phyloP scores from a whole-genome alignment of 1,284 basidiomycete species.

The Peniophora sp. region DNA sequence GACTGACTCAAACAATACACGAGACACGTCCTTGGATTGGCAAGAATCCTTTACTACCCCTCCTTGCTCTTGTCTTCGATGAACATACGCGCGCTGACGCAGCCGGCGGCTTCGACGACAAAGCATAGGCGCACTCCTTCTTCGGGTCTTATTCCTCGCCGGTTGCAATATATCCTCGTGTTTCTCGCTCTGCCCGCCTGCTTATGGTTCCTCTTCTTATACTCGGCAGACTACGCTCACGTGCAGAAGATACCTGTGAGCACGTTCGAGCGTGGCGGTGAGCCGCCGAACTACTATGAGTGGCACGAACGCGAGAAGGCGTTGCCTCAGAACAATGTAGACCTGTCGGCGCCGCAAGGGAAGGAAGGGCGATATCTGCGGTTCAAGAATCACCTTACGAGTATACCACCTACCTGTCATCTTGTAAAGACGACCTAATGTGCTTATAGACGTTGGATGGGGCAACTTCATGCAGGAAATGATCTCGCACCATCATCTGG shows the following conservation, averaged over 20 bases:
- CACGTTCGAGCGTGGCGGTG: background rate
- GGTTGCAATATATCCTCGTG: background rate
- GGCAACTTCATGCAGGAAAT: constrained; percentile 53
- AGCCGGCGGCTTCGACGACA: no score
- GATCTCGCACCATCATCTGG: constrained; percentile 40
- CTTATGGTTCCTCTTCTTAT: background rate
- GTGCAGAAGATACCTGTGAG: background rate
- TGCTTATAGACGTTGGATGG: constrained; percentile 39
- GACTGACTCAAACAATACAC: no score
- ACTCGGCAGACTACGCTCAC: background rate
- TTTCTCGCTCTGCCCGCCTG: background rate
- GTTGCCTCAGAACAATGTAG: constrained; percentile 37
- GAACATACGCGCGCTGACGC: no score
- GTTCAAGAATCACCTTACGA: constrained; percentile 38
- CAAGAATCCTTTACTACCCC: no score
- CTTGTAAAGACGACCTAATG: background rate
- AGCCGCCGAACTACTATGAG: constrained; percentile 37
- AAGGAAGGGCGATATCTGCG: constrained; percentile 37
- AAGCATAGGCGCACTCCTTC: no score
- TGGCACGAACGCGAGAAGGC: constrained; percentile 37
- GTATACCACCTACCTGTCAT: constrained; percentile 21
- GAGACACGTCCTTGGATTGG: no score
- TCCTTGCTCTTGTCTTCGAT: no score
- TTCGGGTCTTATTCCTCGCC: background rate
- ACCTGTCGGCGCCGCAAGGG: constrained; percentile 33